Evolutionary conservation across 2,329 filamentous ascomycete genomes (phyloP).

Genomic region (Fusarium redolens): DNA sequence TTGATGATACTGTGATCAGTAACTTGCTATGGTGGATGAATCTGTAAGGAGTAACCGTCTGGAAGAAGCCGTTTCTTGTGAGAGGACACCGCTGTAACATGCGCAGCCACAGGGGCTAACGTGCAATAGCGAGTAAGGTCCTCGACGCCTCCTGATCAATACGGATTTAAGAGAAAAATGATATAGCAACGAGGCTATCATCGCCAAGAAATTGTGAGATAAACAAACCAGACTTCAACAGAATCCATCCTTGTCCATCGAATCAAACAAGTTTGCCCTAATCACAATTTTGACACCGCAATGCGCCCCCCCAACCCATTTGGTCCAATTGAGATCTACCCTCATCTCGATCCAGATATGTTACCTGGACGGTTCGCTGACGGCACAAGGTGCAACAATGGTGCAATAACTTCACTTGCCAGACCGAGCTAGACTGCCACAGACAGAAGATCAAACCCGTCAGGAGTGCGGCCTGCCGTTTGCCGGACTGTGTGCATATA

Average conservation of each 20-base stretch:
- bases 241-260: background rate
- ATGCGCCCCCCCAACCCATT: background rate
- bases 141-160: background rate
- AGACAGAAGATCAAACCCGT: conserved; percentile 1
- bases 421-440: conserved; percentile 4
- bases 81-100: conserved; percentile 11
- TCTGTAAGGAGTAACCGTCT: conserved; percentile 6
- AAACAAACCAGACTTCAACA: background rate
- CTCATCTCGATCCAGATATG: conserved; percentile 2
- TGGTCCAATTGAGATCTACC: conserved; percentile 1
- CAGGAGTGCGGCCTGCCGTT: background rate
- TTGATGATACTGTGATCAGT: conserved; percentile 11
- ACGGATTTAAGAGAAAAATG: background rate
- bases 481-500: conserved; percentile 11
- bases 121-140: background rate
- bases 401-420: conserved; percentile 22
- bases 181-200: background rate
- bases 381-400: conserved; percentile 20
- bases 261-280: background rate
- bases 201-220: conserved; percentile 25
- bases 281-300: background rate
- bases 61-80: conserved; percentile 16
- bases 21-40: conserved; percentile 1
- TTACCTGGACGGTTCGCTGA: background rate
- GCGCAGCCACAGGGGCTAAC: conserved; percentile 24